Percentiles rank a stretch among this genome's conserved stretches.
Conservation (phyloP, 805 yeast genomes). For the Myxozyma monticola region DNA sequence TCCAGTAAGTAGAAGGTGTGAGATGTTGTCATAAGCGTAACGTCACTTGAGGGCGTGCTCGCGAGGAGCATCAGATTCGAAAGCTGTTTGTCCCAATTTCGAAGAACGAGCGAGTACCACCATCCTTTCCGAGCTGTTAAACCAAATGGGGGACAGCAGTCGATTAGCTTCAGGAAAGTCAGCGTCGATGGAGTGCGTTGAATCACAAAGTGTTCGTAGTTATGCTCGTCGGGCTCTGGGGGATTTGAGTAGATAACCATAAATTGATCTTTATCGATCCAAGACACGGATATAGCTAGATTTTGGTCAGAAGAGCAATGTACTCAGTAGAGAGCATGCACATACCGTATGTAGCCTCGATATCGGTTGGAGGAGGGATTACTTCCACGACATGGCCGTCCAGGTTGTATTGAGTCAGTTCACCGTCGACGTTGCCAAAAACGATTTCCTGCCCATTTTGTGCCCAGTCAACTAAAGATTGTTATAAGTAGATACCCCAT, state of each 20-base stretch:
- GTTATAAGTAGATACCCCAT: neutral
- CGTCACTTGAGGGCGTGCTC: conserved; percentile 65
- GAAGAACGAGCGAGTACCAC: conserved; percentile 32
- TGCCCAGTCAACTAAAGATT: conserved; percentile 34
- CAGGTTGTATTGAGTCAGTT: conserved; percentile 21
- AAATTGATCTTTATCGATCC: conserved; percentile 32
- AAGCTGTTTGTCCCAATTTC: conserved; percentile 31
- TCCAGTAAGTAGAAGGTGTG: conserved; percentile 52
- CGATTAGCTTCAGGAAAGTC: conserved; percentile 27
- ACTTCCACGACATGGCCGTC: conserved; percentile 15
- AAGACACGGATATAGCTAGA: conserved; percentile 20
- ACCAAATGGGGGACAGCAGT: conserved; percentile 39
- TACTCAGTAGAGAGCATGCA: neutral
- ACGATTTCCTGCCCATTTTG: conserved; percentile 34
- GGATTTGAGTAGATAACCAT: conserved; percentile 31
- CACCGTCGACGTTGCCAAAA: conserved; percentile 30
- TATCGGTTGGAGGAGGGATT: conserved; percentile 24
- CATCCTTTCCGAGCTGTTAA: conserved; percentile 30
- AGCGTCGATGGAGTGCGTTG: neutral
- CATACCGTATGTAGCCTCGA: conserved; percentile 14
- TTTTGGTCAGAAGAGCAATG: neutral
- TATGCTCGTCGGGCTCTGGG: conserved; percentile 30
- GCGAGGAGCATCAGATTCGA: conserved; percentile 48
- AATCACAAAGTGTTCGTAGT: conserved; percentile 27
- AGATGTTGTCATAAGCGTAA: conserved; percentile 47